Base-by-base conservation (phyloP, 257 asterid species). In the Capsicum pubescens region DNA sequence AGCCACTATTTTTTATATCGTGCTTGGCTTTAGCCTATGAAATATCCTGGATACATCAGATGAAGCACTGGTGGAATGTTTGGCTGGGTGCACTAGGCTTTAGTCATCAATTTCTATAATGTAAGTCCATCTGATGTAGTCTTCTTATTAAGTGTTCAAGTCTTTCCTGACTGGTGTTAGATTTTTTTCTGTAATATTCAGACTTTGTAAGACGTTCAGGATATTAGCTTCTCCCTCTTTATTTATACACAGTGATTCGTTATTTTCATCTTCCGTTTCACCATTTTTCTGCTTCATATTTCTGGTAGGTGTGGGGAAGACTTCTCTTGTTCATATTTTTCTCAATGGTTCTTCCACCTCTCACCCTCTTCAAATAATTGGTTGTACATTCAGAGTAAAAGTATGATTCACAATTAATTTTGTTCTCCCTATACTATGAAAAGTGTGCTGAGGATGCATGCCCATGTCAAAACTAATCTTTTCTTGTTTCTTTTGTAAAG, bases 321-420 rank as follows among this genome's bases (percentile, higher is more conserved):
- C 98, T 86, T 94, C 98, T 85, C 98, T 96, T 69, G 95, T 94
- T 87, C 97, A 96, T 92, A 93, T 96, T 85, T 92, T 96, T 82
- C 89, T 90, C 90, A 92, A 92, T 83, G 97, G 98, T 85, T 93
- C 97, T 89, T 92, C 98, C 69, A 64, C 87, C 83, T 85, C 90
- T 71, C 95, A 88, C 42, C 98, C 99, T 84, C 88, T 98, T 83
- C 99, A 93, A 91, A 96, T 98, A 84, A 93, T 96, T 26, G 98
- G 98, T 46, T 94, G 98, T 84, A 82, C 90, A 78, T 97, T 96
- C 70, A 91, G 91, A 77, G 93, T 94, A 76, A 96, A 94, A 94
- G 99, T 94, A 84, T 79, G 89, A 52, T 86, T 56, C 10, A 9
- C 54, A 59, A 21, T 68, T 58, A 35, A 58, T 83, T 64, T 83